Percentiles rank a stretch among this genome's conserved stretches.
Evolutionary conservation across 495 filamentous ascomycete species (phyloP).

Genomic region (Hypomontagnella submonticulosa): DNA sequence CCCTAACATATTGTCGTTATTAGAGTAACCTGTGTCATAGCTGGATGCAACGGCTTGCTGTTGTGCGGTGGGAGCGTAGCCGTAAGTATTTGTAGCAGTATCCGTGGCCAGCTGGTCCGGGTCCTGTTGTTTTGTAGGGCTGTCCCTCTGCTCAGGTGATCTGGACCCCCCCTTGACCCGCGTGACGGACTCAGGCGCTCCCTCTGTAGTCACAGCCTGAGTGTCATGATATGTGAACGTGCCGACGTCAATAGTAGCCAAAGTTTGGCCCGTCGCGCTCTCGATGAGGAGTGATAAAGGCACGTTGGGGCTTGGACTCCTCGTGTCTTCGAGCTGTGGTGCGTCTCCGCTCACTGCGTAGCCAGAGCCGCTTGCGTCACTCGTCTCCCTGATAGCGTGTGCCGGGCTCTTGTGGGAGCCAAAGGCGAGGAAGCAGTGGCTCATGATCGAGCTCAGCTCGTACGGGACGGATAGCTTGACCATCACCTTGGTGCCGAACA

Average conservation of each 20-base stretch:
- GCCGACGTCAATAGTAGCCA: slow-evolving; percentile 75
- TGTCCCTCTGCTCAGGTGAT: slow-evolving; percentile 57
- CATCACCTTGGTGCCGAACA: slow-evolving; percentile 72
- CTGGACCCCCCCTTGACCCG: slow-evolving; percentile 49
- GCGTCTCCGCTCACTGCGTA: slow-evolving; percentile 80
- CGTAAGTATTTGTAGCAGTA: slow-evolving; percentile 59
- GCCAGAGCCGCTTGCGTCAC: slow-evolving; percentile 67
- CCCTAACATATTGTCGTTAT: slow-evolving; percentile 59
- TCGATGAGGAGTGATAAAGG: slow-evolving; percentile 80
- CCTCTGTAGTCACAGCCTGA: slow-evolving; percentile 49
- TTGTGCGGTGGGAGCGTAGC: slow-evolving; percentile 56
- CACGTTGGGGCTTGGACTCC: slow-evolving; percentile 72
- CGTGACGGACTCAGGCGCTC: slow-evolving; percentile 58
- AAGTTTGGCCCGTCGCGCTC: slow-evolving; percentile 67
- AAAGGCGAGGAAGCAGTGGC: slow-evolving; percentile 76
- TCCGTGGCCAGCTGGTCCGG: slow-evolving; percentile 47
- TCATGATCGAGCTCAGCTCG: slow-evolving; percentile 68
- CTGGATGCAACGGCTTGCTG: slow-evolving; percentile 53
- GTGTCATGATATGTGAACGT: slow-evolving; percentile 74
- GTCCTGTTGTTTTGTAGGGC: slow-evolving; percentile 53
- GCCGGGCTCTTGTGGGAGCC: slow-evolving; percentile 75
- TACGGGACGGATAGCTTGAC: slow-evolving; percentile 79
- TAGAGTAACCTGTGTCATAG: slow-evolving; percentile 50
- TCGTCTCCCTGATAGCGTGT: slow-evolving; percentile 68
- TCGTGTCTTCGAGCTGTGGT: slow-evolving; percentile 75